Base-by-base conservation (phyloP, 441 rosid species). In the Populus hybrid region DNA sequence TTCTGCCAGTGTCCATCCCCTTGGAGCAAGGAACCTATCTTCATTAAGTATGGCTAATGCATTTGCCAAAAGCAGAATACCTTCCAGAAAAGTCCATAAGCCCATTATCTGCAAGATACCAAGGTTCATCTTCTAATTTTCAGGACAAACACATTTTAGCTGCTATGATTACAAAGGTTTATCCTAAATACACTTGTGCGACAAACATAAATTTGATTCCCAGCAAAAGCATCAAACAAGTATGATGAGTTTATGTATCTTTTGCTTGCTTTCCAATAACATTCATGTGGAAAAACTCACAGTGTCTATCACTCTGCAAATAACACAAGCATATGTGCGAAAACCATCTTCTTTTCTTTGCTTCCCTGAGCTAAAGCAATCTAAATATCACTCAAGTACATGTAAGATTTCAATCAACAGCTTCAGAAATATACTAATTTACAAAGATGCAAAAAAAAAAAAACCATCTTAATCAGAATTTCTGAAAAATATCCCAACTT, bases 41-140 rank as follows among this genome's bases (percentile, higher is more conserved):
- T 94, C 98, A 68, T 93, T 94, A 81, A 92, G 83, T 67, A 94
- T 91, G 26, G 99, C 97, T n/a, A 93, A 69, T 4, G 94, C 97
- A 84, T 93, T 94, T 69, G 95, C 94, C 71, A 94, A 85, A 8
- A 94, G 90, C 66, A 92, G 82, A 38, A 90, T 80, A 3, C 92
- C 95, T 86, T 92, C 97, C 79, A 92, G 78, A 1, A 90, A 75
- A 32, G 90, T 86, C 99, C 98, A 89, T 66, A 94, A 89, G 0
- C 97, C 97, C 95, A 94, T 89, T 70, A 72, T 69, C 89, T 86
- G 88, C 85, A 78, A 21, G 7, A 73, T 32, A 28, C 8, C 24
- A 63, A 46, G 20, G 35, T 38, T 78, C 34, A 40, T 32, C 2
- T 24, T 67, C 57, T 78, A 79, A 81, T 36, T 77, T 67, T 71